These are phyloP conservation scores for Bullera alba DNA, from an alignment of 768 basidiomycete species.

Conservation along the genomic window DNA sequence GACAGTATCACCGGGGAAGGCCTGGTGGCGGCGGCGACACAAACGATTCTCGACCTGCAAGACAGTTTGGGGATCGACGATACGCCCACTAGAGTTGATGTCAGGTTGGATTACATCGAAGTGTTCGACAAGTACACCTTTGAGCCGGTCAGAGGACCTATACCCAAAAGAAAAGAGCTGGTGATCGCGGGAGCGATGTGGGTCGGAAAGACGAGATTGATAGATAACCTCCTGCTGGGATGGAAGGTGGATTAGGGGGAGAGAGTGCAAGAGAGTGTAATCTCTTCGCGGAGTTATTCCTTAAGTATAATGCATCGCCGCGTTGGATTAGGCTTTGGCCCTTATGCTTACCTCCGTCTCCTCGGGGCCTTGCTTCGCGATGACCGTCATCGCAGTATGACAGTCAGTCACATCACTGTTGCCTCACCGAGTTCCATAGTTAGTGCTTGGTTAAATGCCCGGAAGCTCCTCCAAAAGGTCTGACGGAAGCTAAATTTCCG, in stretches of 20 bases:
- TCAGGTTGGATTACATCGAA: slow-evolving; percentile 77
- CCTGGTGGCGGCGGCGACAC: slow-evolving; percentile 14
- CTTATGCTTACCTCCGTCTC: too few relatives aligned
- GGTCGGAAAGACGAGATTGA: slow-evolving; percentile 78
- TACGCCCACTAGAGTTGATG: slow-evolving; percentile 49
- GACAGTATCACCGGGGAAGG: slow-evolving; percentile 25
- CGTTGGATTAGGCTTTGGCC: too few relatives aligned
- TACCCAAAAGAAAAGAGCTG: slow-evolving; percentile 48
- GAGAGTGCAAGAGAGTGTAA: too few relatives aligned
- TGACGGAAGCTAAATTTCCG: too few relatives aligned
- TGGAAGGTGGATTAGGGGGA: slow-evolving; percentile 40
- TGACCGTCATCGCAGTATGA: too few relatives aligned
- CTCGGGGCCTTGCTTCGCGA: too few relatives aligned
- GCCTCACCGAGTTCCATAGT: too few relatives aligned
- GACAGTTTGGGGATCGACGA: slow-evolving; percentile 20
- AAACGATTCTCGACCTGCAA: slow-evolving; percentile 22
- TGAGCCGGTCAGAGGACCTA: slow-evolving; percentile 53
- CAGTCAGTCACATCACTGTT: too few relatives aligned
- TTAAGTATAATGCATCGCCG: too few relatives aligned
- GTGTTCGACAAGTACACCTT: slow-evolving; percentile 77
- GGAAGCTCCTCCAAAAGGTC: too few relatives aligned
- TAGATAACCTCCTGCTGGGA: slow-evolving; percentile 81
- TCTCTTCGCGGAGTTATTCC: too few relatives aligned
- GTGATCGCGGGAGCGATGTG: slow-evolving; percentile 81
- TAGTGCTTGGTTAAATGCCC: too few relatives aligned